Evolutionary conservation across 306 rosid genomes (phyloP).

Genomic region (Dalbergia cochinchinensis): DNA sequence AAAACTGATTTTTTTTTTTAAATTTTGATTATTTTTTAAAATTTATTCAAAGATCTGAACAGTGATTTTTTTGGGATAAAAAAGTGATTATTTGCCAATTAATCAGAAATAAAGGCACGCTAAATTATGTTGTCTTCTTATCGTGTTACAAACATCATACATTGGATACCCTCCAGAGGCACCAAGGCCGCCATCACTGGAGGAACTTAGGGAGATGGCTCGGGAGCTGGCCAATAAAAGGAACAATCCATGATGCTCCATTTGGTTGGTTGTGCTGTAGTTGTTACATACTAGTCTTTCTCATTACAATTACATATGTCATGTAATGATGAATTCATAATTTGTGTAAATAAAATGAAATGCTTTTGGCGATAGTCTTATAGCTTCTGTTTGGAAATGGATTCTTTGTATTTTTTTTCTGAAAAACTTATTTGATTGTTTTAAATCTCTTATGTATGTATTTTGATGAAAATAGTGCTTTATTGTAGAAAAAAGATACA

Average conservation of each 20-base stretch:
- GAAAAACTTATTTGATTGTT: too few species aligned
- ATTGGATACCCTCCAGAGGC: constrained; percentile 78
- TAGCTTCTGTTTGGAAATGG: not conserved
- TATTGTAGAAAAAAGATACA: too few species aligned
- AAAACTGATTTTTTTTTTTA: too few species aligned
- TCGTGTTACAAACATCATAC: constrained; percentile 62
- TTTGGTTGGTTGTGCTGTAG: constrained; percentile 22
- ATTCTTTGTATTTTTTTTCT: too few species aligned
- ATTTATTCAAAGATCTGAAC: too few species aligned
- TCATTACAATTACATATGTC: constrained; percentile 37
- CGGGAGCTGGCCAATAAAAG: constrained; percentile 76
- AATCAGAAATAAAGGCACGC: too few species aligned
- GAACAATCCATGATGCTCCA: constrained; percentile 54
- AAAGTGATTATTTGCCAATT: too few species aligned
- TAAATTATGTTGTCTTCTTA: constrained; percentile 14
- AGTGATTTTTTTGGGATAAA: too few species aligned
- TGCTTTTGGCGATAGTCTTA: not conserved
- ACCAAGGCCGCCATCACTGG: constrained; percentile 82
- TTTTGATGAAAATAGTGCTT: not conserved
- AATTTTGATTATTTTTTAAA: too few species aligned
- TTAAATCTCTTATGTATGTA: too few species aligned
- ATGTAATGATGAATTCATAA: constrained; percentile 29
- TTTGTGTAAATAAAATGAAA: constrained; percentile 9
- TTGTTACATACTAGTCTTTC: not conserved
- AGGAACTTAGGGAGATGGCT: constrained; percentile 83